Evolutionary conservation across 345 rosid genomes (phyloP), one percentile per base, ranked within the genome.

Genomic region (Euphorbia pulcherrima): DNA sequence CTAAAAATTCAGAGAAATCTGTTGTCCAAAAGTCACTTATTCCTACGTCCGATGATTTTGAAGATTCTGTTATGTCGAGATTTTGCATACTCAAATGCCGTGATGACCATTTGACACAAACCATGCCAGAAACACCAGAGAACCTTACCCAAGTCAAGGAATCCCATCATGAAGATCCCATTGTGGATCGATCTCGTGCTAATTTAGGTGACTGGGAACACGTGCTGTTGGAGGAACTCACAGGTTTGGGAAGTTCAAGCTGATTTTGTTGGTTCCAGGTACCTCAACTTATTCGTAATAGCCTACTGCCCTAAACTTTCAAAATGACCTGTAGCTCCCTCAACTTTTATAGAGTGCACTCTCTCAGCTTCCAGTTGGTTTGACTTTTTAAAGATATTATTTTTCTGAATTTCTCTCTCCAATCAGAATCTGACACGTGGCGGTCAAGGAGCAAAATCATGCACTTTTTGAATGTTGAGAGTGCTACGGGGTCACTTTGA

Each of bases 171-270:
- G 6, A 54, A 77, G 68, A 23, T 41, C 76, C 55, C 67, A 20
- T 29, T 17, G 28, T 30, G 1, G 79, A 79, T 71, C 80, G 69
- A 23, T 53, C 74, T 55, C 50, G 48, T 37, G 71, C 79, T 35
- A 44, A 75, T 1, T 63, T 79, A 70, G 74, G 70, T 14, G 90
- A 89, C 27, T 92, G 94, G 96, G 96, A 92, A 72, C 90, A 84
- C 77, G 85, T 90, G 39, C 68, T 73, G 70, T 81, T 77, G 74
- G 90, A 89, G 71, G 88, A 82, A 64, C 71, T 85, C 64, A 60
- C 63, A 0, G 81, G 65, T 62, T 66, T 73, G 62, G 75, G 68
- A 41, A 26, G 59, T 33, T 83, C 77, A 80, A 68, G 33, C 46
- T 23, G 55, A 24, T 48, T 11, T 46, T 35, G 60, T 24, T 10